Conservation (phyloP, 768 basidiomycete genomes). For the Lepiota brunneoincarnata region DNA sequence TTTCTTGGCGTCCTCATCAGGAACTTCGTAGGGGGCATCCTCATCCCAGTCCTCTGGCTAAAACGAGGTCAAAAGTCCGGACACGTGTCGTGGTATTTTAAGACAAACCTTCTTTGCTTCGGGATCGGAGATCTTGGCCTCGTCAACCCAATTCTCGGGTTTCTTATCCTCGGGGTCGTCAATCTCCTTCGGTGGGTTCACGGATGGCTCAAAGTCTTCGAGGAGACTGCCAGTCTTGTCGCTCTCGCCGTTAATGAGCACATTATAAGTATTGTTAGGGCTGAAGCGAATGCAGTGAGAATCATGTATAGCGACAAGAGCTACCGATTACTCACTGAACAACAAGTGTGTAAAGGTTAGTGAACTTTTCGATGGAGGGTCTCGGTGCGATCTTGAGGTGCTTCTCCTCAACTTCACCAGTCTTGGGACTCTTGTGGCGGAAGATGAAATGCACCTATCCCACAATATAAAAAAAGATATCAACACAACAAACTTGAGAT, state of each 20-base stretch:
- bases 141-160: conserved; percentile 92
- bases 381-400: conserved; percentile 81
- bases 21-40: conserved; percentile 89
- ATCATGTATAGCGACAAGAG: background rate
- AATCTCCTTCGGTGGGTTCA: conserved; percentile 93
- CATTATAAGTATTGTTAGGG: conserved; percentile 93
- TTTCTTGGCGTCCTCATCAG: conserved; percentile 82
- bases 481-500: background rate
- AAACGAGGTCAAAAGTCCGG: background rate
- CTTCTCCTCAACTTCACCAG: conserved; percentile 95
- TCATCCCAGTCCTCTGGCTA: conserved; percentile 98
- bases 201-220: conserved; percentile 89
- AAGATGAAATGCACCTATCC: conserved; percentile 95
- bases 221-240: conserved; percentile 80
- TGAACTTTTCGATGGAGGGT: conserved; percentile 85
- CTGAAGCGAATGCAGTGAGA: conserved; percentile 31
- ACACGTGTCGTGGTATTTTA: background rate
- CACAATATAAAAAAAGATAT: background rate
- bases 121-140: conserved; percentile 80
- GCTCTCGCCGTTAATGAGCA: conserved; percentile 84
- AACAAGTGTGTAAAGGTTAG: conserved; percentile 93
- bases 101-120: conserved; percentile 71
- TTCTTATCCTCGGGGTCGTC: conserved; percentile 91
- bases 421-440: conserved; percentile 93
- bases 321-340: conserved; percentile 61